Percentiles rank a stretch among this genome's conserved stretches.
Conservation (phyloP, 352 stramenopile species). For the Phytophthora rubi region DNA sequence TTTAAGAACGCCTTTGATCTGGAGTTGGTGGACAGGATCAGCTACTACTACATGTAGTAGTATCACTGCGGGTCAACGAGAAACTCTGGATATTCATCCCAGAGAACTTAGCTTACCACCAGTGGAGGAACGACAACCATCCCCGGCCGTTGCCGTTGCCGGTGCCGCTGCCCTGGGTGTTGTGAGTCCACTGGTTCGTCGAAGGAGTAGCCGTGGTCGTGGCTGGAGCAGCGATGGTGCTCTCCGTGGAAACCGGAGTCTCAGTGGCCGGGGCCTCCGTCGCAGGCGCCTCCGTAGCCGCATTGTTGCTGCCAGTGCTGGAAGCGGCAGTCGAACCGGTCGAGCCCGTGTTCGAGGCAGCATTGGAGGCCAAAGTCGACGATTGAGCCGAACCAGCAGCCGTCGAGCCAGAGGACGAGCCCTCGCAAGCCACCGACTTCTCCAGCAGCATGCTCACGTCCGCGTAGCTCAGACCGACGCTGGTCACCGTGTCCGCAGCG, state of each 20-base stretch:
- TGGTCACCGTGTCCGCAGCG: constrained; percentile 22
- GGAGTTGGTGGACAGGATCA: neutral
- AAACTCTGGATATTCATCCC: too few species aligned
- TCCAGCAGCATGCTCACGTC: constrained; percentile 27
- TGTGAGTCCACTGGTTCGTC: constrained; percentile 1
- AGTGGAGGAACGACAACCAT: constrained; percentile 1
- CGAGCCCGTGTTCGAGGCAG: neutral
- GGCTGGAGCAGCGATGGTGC: constrained; percentile 1
- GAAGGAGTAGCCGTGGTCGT: constrained; percentile 3
- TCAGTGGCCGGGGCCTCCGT: neutral
- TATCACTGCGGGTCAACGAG: too few species aligned
- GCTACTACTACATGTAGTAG: too few species aligned
- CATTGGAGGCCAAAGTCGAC: neutral
- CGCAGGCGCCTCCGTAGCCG: neutral
- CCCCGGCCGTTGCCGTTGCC: neutral
- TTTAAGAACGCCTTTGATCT: neutral
- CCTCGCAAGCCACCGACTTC: constrained; percentile 12
- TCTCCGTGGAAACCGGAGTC: neutral
- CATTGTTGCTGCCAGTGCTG: neutral
- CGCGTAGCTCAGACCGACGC: constrained; percentile 34
- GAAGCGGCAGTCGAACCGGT: neutral
- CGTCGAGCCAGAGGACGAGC: constrained; percentile 4
- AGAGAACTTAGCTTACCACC: neutral
- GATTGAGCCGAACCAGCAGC: neutral
- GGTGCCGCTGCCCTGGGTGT: neutral